Evolutionary conservation across 2,329 filamentous ascomycete species (phyloP).

Genomic region (Celoporthe dispersa): DNA sequence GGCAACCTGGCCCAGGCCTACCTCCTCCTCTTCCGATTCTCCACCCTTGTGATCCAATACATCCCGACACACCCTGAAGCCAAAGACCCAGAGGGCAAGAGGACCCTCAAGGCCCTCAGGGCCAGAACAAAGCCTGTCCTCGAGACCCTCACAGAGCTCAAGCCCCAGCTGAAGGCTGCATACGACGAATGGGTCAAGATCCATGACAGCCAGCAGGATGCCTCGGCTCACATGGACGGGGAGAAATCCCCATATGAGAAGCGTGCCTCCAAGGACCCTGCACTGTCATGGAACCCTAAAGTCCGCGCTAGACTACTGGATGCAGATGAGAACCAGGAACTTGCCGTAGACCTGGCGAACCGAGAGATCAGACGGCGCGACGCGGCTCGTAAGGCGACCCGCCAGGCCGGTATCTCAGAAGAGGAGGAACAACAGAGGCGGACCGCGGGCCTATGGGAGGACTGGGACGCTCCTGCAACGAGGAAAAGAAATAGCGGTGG

Average conservation of each 20-base stretch:
- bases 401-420: constrained; percentile 60
- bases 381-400: constrained; percentile 60
- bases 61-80: constrained; percentile 78
- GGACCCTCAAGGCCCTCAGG: constrained; percentile 59
- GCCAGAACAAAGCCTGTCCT: constrained; percentile 63
- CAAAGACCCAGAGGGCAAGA: constrained; percentile 66
- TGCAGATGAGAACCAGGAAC: constrained; percentile 71
- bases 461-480: constrained; percentile 42
- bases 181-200: constrained; percentile 70
- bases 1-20: constrained; percentile 88
- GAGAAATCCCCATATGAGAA: constrained; percentile 46
- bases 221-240: constrained; percentile 31
- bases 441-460: constrained; percentile 49
- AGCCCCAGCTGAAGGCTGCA: constrained; percentile 74
- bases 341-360: constrained; percentile 77
- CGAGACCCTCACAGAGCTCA: constrained; percentile 74
- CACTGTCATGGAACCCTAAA: constrained; percentile 50
- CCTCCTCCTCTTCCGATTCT: constrained; percentile 87
- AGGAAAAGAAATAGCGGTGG: constrained; percentile 42
- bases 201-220: constrained; percentile 44
- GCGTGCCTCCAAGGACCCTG: constrained; percentile 63
- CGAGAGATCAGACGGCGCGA: constrained; percentile 73
- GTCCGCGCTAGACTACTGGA: constrained; percentile 63
- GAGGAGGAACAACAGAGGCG: constrained; percentile 62
- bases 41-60: constrained; percentile 77